Percentiles rank a stretch among this genome's conserved stretches.
Evolutionary conservation across 2,329 filamentous ascomycete genomes (phyloP).

Genomic region (Colletotrichum siamense): DNA sequence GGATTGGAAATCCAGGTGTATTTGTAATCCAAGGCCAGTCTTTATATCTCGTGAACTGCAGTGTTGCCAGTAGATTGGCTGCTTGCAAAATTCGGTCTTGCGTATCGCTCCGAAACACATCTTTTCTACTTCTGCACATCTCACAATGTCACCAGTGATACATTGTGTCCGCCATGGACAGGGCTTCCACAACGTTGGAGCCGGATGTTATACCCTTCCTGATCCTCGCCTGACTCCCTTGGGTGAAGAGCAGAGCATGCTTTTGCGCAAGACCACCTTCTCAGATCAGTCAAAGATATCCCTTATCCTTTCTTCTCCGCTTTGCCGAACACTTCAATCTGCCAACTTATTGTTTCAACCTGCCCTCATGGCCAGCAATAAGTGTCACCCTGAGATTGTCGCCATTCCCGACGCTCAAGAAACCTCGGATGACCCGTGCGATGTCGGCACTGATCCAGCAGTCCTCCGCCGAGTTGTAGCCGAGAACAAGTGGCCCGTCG

Average conservation of each 20-base stretch:
- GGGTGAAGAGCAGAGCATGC: neutral
- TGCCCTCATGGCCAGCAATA: neutral
- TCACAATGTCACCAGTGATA: neutral
- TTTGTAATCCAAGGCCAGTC: neutral
- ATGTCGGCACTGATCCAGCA: neutral
- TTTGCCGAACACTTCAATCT: neutral
- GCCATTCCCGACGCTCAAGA: neutral
- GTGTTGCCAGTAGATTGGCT: neutral
- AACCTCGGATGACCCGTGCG: neutral
- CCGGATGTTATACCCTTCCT: neutral
- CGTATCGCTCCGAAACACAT: neutral
- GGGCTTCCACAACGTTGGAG: neutral
- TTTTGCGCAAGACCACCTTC: neutral
- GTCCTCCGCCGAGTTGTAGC: neutral
- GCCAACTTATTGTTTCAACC: neutral
- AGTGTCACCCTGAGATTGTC: neutral
- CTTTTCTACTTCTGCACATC: neutral
- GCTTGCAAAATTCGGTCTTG: rapidly evolving
- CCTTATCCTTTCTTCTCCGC: neutral
- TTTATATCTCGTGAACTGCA: neutral
- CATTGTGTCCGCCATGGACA: neutral
- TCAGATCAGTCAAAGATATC: neutral
- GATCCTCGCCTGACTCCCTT: neutral
- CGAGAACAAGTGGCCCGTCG: neutral
- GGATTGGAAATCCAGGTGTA: neutral